These are phyloP conservation scores for Talaromyces atroroseus DNA, from an alignment of 2,329 filamentous ascomycete species.

Conservation along the genomic window DNA sequence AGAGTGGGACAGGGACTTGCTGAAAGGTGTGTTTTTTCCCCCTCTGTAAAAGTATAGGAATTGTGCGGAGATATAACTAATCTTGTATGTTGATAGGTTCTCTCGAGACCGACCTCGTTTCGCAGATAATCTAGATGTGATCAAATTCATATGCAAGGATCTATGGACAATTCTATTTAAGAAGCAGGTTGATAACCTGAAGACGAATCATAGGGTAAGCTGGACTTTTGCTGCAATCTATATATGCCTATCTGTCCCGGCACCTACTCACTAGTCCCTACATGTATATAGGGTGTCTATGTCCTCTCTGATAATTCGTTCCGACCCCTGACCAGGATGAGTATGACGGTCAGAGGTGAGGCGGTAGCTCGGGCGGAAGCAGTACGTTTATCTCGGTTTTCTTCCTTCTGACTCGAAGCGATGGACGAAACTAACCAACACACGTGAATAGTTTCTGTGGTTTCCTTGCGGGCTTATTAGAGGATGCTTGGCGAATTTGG, in stretches of 20 bases:
- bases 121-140: slow-evolving; percentile 86
- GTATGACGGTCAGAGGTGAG: slow-evolving; percentile 68
- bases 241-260: neutral
- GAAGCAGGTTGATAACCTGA: slow-evolving; percentile 97
- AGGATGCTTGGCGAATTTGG: slow-evolving; percentile 85
- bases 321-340: slow-evolving; percentile 84
- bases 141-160: slow-evolving; percentile 98
- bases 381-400: slow-evolving; percentile 39
- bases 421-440: slow-evolving; percentile 2
- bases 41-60: neutral
- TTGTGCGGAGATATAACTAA: neutral
- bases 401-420: neutral
- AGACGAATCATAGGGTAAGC: slow-evolving; percentile 83
- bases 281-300: slow-evolving; percentile 67
- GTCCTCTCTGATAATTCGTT: slow-evolving; percentile 92
- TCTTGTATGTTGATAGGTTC: slow-evolving; percentile 24
- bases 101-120: slow-evolving; percentile 71
- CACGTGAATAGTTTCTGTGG: slow-evolving; percentile 67
- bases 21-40: slow-evolving; percentile 62
- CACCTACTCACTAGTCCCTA: slow-evolving; percentile 16
- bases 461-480: slow-evolving; percentile 91
- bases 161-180: slow-evolving; percentile 90
- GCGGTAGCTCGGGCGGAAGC: slow-evolving; percentile 71
- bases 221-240: slow-evolving; percentile 15
- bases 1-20: slow-evolving; percentile 87